Conservation (phyloP, 495 filamentous ascomycete genomes). For the Talaromyces wortmannii region DNA sequence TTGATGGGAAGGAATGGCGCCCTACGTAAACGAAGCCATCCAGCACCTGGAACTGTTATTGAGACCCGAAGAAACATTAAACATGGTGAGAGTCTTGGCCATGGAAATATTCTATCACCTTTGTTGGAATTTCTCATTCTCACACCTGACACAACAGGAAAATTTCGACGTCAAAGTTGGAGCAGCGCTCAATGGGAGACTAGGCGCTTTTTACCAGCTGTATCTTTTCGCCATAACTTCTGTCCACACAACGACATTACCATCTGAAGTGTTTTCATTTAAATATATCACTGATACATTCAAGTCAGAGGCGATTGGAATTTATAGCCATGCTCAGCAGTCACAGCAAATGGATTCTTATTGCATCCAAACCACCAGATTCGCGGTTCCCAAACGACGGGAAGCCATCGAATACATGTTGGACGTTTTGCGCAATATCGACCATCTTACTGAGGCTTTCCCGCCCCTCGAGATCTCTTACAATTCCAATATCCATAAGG, state of each 20-base stretch:
- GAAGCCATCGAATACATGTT: neutral
- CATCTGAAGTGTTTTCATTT: neutral
- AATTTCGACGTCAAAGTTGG: neutral
- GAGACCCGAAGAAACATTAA: too few relatives aligned
- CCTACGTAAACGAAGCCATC: too few relatives aligned
- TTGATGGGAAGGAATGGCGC: too few relatives aligned
- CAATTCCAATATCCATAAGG: neutral
- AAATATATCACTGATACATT: too few relatives aligned
- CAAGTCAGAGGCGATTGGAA: too few relatives aligned
- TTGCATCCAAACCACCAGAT: neutral
- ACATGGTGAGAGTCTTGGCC: too few relatives aligned
- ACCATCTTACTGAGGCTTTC: neutral
- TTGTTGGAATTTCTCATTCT: too few relatives aligned
- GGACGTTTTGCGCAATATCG: neutral
- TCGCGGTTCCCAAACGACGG: neutral
- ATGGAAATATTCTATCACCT: too few relatives aligned
- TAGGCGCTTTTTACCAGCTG: neutral
- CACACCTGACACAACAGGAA: neutral
- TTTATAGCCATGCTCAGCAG: too few relatives aligned
- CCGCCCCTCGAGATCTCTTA: neutral
- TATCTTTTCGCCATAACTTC: neutral
- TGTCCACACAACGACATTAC: neutral
- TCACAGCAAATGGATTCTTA: neutral
- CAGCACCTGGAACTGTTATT: too few relatives aligned
- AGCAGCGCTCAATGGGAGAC: neutral